Base-by-base conservation (phyloP, 352 stramenopile genomes). In the Pythium plurisporium region DNA sequence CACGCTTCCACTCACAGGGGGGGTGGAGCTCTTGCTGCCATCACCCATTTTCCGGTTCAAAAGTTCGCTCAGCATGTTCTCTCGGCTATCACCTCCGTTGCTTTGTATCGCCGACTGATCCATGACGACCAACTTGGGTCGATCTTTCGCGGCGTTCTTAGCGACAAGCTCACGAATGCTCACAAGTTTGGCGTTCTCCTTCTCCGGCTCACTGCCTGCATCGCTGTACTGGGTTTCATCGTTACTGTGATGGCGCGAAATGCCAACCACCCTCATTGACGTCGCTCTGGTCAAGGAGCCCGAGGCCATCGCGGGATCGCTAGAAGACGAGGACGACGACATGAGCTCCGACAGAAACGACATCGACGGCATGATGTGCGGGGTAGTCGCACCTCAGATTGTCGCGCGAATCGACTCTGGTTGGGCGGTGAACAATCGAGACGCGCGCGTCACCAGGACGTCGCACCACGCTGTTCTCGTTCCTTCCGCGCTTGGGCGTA, bases 311-410 rank as follows among this genome's bases (percentile, higher is more conserved):
- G 27, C 27, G 42, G 26, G 17, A 19, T 30, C 37, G 37, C 36
- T 37, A 38, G 48, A n/a, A 29, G 59, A 55, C 17, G 59, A 62
- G 20, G 67, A 68, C 41, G 67, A 66, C 55, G 58, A 47, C 70
- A 86, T 79, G 51, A 86, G 69, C 72, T 77, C 71, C 30, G 75
- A 78, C 48, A 86, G 71, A 61, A 86, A 86, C 54, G 75, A 68
- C 48, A 64, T 82, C 54, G 75, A 73, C 64, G 75, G 60, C 75
- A 86, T 86, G 30, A 27, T 60, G 9, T 12, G 15, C 15, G 7
- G n/a, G 43, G 45, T 53, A 42, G 45, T 53, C 45, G 45, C 45
- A 53, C 45, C 45, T 53, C 45, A 46, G 22, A 20, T 20, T 23
- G 22, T 46, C 14, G 40, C 9, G 19, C 22, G 40, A 46, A 33